phyloP scores from a whole-genome alignment of 371 early-diverging fungal species.

The Blakeslea trispora region DNA sequence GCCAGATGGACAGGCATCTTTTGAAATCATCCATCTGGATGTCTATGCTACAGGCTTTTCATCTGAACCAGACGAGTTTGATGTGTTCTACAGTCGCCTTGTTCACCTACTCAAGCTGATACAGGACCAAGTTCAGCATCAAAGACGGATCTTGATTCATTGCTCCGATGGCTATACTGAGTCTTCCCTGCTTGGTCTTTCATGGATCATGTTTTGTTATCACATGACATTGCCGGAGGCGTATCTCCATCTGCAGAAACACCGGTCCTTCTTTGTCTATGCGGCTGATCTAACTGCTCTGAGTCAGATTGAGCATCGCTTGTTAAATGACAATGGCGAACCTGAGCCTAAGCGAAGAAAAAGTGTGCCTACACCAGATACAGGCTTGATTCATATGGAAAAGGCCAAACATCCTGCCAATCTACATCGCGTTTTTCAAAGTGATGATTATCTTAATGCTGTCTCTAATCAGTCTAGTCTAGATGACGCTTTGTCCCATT shows the following conservation, averaged over 20 bases:
- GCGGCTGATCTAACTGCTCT: constrained; percentile 53
- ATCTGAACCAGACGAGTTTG: constrained; percentile 22
- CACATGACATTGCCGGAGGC: constrained; percentile 57
- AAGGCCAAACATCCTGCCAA: too few species aligned
- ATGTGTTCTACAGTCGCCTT: constrained; percentile 30
- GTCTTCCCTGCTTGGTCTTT: constrained; percentile 50
- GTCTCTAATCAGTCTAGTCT: constrained; percentile 33
- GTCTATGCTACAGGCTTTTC: constrained; percentile 35
- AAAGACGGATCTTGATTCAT: constrained; percentile 55
- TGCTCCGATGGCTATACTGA: constrained; percentile 70
- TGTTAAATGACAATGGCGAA: constrained; percentile 21
- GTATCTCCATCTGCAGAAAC: constrained; percentile 57
- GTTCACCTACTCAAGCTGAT: constrained; percentile 43
- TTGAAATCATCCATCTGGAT: constrained; percentile 62
- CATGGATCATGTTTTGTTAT: constrained; percentile 58
- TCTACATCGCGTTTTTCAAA: constrained; percentile 18
- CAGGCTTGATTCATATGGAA: too few species aligned
- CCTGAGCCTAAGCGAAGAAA: constrained; percentile 21
- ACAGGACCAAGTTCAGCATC: constrained; percentile 32
- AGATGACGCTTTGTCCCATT: constrained; percentile 10
- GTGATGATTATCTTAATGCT: constrained; percentile 32
- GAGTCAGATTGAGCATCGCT: constrained; percentile 27
- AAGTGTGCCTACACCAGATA: constrained; percentile 4
- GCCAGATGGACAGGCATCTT: constrained; percentile 21
- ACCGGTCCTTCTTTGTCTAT: constrained; percentile 66